Evolutionary conservation across 2,329 filamentous ascomycete species (phyloP), one percentile per base, ranked within the genome.

Genomic region (Phaeophleospora eucalypticola): DNA sequence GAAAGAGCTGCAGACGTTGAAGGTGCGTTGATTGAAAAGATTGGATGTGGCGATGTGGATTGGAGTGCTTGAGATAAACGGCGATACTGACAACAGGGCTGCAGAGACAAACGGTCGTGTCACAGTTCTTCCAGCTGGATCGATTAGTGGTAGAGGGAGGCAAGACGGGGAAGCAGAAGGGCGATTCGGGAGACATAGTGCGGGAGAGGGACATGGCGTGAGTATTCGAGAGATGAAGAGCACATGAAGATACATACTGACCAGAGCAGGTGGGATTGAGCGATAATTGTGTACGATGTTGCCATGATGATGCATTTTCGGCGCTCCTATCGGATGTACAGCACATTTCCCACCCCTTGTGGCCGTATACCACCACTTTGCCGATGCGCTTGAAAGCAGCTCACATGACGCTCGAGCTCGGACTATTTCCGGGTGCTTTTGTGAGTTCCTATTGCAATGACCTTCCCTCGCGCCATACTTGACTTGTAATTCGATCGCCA

Each of bases 41-140:
- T 24, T 14, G 24, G 9, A 32, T n/a, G n/a, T n/a, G n/a, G 40
- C 24, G n/a, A n/a, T 9, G 15, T 18, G 15, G 24, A 33, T 12
- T 43, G 4, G 41, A 21, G 16, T 27, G n/a, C n/a, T n/a, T n/a
- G n/a, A n/a, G n/a, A n/a, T n/a, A n/a, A n/a, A n/a, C n/a, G n/a
- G n/a, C 2, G 12, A 15, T 19, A 36, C 9, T 36, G 6, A 27
- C 38, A 20, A 36, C 24, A 33, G 36, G 19, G 3, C n/a, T 50
- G 60, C 73, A 97, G 93, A 84, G 93, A 66, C 93, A 97, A 85
- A 94, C 91, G 9, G 79, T 93, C 41, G 82, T 98, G 64, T 94
- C 89, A 66, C 87, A 95, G 66, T 97, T 97, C 72, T 97, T 88
- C 73, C 87, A 96, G 71, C 70, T 94, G 53, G 90, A 97, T 65